Base-by-base conservation (phyloP, 1,284 basidiomycete genomes). In the Tylopilus sp. region DNA sequence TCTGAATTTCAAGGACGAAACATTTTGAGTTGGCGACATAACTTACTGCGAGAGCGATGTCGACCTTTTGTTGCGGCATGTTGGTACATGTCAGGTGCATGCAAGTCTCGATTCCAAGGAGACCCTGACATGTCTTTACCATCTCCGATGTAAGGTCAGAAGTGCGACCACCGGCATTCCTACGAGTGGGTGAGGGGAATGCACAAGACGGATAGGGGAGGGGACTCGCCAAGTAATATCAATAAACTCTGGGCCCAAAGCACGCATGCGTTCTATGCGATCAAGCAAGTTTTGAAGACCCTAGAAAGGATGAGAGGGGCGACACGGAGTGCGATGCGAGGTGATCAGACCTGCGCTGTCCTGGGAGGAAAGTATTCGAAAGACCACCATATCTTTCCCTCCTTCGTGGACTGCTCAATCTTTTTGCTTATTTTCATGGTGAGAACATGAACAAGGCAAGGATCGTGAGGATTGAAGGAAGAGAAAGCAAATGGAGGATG, bases 1-100 rank as follows among this genome's bases (percentile, higher is more conserved):
- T 49, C 39, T 53, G 52, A 55, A 55, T 48, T 43, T 19, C 41
- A 25, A 43, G 49, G 10, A 40, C 8, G 7, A 45, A 13, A 59
- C 37, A 51, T 55, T 46, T 23, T 40, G 55, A 33, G 11, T 51
- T 48, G 34, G 48, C 42, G 38, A 29, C 10, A 54, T 31, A 13
- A 76, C 87, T 57, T 61, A 93, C 92, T 65, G 76, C 72, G 42
- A 97, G 74, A 19, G 94, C 94, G 60, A 86, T 84, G 70, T 96
- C 92, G 41, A 97, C 91, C 70, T 97, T 97, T 66, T 91, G 88
- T 63, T 79, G 80, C 23, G 92, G 93, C 94, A 97, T 97, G 72
- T 97, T 97, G 30, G 96, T 99, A 67, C 96, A 99, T 36, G 95
- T 98, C 56, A 99, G 72, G 71, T 99, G 96, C 90, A 99, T 95